phyloP scores from a whole-genome alignment of 768 basidiomycete genomes.

The Termitomyces sp. region DNA sequence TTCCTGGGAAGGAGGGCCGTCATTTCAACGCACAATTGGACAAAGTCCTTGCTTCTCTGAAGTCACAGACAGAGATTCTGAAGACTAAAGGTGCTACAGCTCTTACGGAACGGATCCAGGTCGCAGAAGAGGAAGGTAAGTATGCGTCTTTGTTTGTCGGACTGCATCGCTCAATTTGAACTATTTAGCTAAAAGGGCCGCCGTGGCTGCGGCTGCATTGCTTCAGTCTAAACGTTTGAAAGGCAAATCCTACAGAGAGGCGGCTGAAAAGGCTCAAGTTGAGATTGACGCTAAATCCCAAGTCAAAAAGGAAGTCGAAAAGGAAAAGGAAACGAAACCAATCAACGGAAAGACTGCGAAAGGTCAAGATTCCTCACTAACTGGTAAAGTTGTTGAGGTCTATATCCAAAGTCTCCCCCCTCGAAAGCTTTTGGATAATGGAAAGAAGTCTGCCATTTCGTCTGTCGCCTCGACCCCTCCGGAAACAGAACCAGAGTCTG shows the following conservation, averaged over 20 bases:
- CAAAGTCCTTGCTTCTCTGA: constrained; percentile 49
- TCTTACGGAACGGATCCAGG: constrained; percentile 60
- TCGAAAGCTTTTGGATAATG: constrained; percentile 13
- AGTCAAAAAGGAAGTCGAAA: too few species aligned
- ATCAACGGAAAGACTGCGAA: constrained; percentile 8
- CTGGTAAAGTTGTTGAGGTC: constrained; percentile 41
- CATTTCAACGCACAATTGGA: constrained; percentile 86
- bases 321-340: constrained; percentile 14
- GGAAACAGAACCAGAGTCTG: constrained; percentile 33
- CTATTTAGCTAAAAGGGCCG: constrained; percentile 43
- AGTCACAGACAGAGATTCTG: constrained; percentile 63
- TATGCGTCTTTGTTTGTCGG: not conserved
- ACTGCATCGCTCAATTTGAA: not conserved
- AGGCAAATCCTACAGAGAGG: constrained; percentile 68
- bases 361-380: constrained; percentile 1
- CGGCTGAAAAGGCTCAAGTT: constrained; percentile 32
- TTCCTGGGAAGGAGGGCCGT: constrained; percentile 77
- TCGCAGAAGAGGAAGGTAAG: constrained; percentile 56
- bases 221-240: constrained; percentile 62
- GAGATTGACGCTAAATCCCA: constrained; percentile 2
- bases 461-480: constrained; percentile 29
- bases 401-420: constrained; percentile 36
- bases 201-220: constrained; percentile 33
- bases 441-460: constrained; percentile 19
- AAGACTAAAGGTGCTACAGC: constrained; percentile 55